Evolutionary conservation across 2,329 filamentous ascomycete genomes (phyloP).

Genomic region (Colletotrichum navitas): DNA sequence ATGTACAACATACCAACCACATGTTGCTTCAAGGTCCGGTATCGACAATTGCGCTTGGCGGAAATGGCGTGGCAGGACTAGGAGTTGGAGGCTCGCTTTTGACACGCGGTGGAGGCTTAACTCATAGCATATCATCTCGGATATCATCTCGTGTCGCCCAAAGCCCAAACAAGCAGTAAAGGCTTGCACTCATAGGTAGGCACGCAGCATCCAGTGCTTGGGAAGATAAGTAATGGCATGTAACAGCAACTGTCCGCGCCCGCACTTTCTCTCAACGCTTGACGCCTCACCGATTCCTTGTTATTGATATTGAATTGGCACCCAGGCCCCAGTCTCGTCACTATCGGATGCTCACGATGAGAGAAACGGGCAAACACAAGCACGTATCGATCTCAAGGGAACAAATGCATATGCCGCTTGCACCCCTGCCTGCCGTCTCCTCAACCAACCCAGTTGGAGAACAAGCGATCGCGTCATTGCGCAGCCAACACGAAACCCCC

Average conservation of each 20-base stretch:
- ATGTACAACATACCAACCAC: constrained; percentile 28
- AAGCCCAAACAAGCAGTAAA: neutral
- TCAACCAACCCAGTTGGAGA: neutral
- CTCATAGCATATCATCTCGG: too few relatives aligned
- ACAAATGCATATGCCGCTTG: neutral
- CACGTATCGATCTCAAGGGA: neutral
- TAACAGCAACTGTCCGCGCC: neutral
- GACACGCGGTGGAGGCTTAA: too few relatives aligned
- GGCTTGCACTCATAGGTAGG: neutral
- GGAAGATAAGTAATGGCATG: neutral
- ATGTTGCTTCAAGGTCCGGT: neutral
- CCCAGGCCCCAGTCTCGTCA: neutral
- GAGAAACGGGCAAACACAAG: neutral
- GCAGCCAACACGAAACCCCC: neutral
- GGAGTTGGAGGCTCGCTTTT: neutral
- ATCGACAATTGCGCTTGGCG: neutral
- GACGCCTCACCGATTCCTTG: neutral
- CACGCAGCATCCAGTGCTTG: neutral
- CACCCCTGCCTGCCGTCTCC: neutral
- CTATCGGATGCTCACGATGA: neutral
- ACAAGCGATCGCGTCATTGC: neutral
- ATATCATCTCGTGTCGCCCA: too few relatives aligned
- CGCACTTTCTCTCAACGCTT: neutral
- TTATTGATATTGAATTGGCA: neutral
- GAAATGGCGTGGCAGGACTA: neutral